These are phyloP conservation scores for Plasmodium malariae DNA, from an alignment of 169 alveolate genomes.

Conservation along the genomic window DNA sequence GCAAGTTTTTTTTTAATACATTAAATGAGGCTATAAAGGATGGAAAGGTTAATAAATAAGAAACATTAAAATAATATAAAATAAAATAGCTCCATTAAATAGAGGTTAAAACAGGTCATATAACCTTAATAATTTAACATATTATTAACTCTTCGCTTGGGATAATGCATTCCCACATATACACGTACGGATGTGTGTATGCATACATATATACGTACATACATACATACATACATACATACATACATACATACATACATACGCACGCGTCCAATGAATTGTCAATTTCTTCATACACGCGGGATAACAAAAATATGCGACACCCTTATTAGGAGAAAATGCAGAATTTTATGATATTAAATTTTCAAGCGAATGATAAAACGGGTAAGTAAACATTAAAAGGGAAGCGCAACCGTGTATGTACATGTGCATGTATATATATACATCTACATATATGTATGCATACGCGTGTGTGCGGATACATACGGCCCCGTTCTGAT, in stretches of 20 bases:
- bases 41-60: slow-evolving; percentile 40
- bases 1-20: slow-evolving; percentile 30
- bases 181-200: background rate
- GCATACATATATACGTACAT: background rate
- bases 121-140: no score
- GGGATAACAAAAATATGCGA: background rate
- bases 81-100: no score
- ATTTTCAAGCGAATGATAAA: slow-evolving; percentile 48
- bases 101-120: no score
- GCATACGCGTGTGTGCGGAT: background rate
- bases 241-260: background rate
- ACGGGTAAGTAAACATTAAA: slow-evolving; percentile 4
- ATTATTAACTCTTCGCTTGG: no score
- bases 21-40: slow-evolving; percentile 66
- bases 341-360: slow-evolving; percentile 53
- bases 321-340: slow-evolving; percentile 30
- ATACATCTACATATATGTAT: background rate
- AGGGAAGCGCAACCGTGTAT: no score
- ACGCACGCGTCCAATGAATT: background rate
- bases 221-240: background rate
- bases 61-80: slow-evolving; percentile 1
- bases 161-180: no score
- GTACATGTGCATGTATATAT: background rate
- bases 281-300: background rate
- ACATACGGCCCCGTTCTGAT: background rate